Evolutionary conservation across 352 stramenopile species (phyloP).

Genomic region (Phytophthora uliginosa): DNA sequence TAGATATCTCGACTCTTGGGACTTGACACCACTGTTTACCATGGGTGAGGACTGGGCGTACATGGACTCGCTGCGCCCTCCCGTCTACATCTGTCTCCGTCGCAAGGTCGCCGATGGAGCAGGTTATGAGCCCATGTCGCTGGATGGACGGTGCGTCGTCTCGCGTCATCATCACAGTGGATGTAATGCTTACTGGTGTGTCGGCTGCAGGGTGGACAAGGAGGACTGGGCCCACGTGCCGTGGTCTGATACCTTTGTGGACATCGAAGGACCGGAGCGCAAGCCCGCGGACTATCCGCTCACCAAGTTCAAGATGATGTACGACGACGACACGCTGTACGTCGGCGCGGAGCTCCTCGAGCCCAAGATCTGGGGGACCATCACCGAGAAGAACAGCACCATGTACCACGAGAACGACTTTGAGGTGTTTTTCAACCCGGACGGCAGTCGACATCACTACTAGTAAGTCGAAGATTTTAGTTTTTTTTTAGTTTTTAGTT

Average conservation of each 20-base stretch:
- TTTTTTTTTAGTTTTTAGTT: neutral
- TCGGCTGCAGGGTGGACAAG: conserved; percentile 60
- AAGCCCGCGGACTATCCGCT: conserved; percentile 54
- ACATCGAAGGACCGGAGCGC: conserved; percentile 72
- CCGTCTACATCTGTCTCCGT: conserved; percentile 76
- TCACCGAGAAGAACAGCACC: conserved; percentile 73
- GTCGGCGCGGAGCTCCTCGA: conserved; percentile 76
- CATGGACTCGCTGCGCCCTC: conserved; percentile 75
- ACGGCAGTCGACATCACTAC: conserved; percentile 88
- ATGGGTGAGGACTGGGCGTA: conserved; percentile 38
- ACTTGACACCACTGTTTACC: neutral
- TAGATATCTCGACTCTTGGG: neutral
- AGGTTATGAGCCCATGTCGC: conserved; percentile 44
- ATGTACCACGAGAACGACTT: conserved; percentile 95
- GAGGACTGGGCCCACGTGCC: conserved; percentile 71
- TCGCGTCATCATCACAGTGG: neutral
- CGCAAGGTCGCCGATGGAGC: conserved; percentile 38
- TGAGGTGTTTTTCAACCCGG: conserved; percentile 94
- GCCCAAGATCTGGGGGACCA: conserved; percentile 80
- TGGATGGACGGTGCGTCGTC: conserved; percentile 58
- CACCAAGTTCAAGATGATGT: conserved; percentile 87
- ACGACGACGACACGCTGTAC: conserved; percentile 81
- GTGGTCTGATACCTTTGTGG: conserved; percentile 80
- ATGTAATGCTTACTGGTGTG: neutral
- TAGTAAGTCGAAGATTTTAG: conserved; percentile 54